Percentiles rank a stretch among this genome's conserved stretches.
Conservation (phyloP, 495 filamentous ascomycete genomes). For the Cairneyella variabilis region DNA sequence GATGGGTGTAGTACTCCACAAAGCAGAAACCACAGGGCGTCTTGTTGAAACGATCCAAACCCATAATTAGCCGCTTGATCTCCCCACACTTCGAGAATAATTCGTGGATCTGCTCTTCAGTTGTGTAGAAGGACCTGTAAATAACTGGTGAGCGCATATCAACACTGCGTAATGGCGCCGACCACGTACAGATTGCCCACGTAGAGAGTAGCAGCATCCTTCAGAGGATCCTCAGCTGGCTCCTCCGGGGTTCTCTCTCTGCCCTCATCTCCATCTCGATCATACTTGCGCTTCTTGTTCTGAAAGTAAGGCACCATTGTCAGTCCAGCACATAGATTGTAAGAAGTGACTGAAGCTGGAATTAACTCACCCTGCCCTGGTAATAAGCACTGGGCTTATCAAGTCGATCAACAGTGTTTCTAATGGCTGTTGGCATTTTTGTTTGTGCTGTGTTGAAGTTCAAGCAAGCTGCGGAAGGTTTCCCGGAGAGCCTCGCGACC, state of each 20-base stretch:
- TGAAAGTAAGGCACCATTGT: conserved; percentile 48
- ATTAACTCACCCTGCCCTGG: conserved; percentile 59
- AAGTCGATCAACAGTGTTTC: conserved; percentile 77
- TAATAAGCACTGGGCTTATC: conserved; percentile 91
- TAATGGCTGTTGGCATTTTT: conserved; percentile 29
- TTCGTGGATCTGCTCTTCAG: conserved; percentile 98
- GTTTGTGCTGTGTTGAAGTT: conserved; percentile 7
- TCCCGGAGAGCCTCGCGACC: neutral
- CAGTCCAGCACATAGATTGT: neutral
- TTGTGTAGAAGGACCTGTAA: conserved; percentile 95
- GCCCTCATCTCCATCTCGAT: conserved; percentile 51
- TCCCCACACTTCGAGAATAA: conserved; percentile 96
- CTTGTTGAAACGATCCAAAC: conserved; percentile 92
- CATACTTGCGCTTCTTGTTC: conserved; percentile 58
- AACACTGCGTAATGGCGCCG: neutral
- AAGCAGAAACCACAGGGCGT: conserved; percentile 99
- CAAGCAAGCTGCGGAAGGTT: conserved; percentile 10
- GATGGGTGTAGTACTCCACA: conserved; percentile 97
- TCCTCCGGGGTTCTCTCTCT: conserved; percentile 47
- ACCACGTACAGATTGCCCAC: conserved; percentile 86
- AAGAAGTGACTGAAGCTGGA: neutral
- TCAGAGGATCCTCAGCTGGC: conserved; percentile 65
- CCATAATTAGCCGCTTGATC: conserved; percentile 98
- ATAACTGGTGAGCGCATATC: conserved; percentile 30
- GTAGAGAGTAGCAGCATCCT: conserved; percentile 89